Evolutionary conservation across 148 eudicot genomes (phyloP), one percentile per base, ranked within the genome.

Genomic region (Cornus kousa): DNA sequence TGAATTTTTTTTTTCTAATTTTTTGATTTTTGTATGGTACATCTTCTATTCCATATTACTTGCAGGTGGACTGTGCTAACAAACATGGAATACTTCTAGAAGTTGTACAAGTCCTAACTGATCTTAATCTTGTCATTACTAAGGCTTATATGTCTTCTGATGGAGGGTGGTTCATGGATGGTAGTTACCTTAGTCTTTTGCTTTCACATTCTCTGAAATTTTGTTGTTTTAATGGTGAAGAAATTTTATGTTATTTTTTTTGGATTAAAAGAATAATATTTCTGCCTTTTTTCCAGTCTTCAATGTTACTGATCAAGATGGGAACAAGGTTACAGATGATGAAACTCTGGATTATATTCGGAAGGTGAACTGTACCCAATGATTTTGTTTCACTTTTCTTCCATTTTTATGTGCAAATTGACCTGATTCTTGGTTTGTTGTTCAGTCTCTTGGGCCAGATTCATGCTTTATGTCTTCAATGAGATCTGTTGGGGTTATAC

Each of bases 141-240:
- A 92, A 90, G 83, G 98, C 99, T 76, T 96, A 96, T 81, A 96
- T 96, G 76, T 93, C 95, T n/a, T 96, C 99, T 65, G 99, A 96
- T 87, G 99, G 98, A 46, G 93, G 92, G 78, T 96, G 99, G 99
- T 96, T 81, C 76, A 81, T 81, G 83, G 83, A 81, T 81, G 83
- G 94, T 89, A 88, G 14, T 24, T 43, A 7, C 69, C 40, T 5
- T 22, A n/a, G 14, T 57, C 57, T 74, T 64, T 55, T 19, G 40
- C 48, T 19, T 14, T 7, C 14, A 6, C 24, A 13, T 68, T 57
- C 33, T 74, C 20, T 35, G 17, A 22, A 2, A 48, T 46, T 14
- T 37, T 37, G 17, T 31, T 5, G 17, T 57, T 65, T 2, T 7
- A 20, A 20, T 17, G 12, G 7, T 62, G 2, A 17, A 62, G 7